Evolutionary conservation across 257 asterid genomes (phyloP), one percentile per base, ranked within the genome.

Genomic region (Primulina eburnea): DNA sequence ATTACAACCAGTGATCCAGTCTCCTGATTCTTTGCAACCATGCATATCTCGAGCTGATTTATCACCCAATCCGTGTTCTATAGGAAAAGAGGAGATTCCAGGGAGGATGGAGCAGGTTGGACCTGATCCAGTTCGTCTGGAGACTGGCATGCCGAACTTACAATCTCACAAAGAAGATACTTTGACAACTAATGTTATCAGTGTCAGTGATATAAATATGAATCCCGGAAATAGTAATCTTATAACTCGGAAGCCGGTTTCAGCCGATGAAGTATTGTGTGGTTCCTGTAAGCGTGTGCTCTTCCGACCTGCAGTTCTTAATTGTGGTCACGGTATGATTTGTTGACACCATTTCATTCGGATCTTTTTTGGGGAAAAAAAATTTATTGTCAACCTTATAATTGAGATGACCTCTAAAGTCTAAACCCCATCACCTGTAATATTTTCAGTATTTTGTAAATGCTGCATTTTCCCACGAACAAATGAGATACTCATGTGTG

Each of bases 291-390:
- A 77, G 34, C 64, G 20, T 60, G 77, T 86, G 67, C 65, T 85
- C 57, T 79, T 75, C 79, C 82, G 66, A 40, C 91, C 91, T 26
- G 24, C 71, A 65, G 85, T 83, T 63, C 85, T 86, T 61, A 86
- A 79, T 53, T 86, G 91, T 21, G 87, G 91, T 57, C 91, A 86
- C 78, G 91, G 91, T 86, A 77, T n/a, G 78, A 21, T 64, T 57
- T 40, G 70, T 64, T 62, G 16, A 34, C 59, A 62, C 57, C 62
- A 65, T 24, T 26, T 71, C 18, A 21, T 70, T 60, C 30, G 55
- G 33, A 66, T 73, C 21, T 34, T 57, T 18, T 56, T 5, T 17
- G 30, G 38, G 55, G 37, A 60, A 30, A 20, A 64, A 38, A 55
- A 20, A 21, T 60, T 32, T 38, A 6, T 56, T 56, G n/a, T 55